Evolutionary conservation across 805 yeast species (phyloP), one percentile per base, ranked within the genome.

Genomic region (Candida lessepsii): DNA sequence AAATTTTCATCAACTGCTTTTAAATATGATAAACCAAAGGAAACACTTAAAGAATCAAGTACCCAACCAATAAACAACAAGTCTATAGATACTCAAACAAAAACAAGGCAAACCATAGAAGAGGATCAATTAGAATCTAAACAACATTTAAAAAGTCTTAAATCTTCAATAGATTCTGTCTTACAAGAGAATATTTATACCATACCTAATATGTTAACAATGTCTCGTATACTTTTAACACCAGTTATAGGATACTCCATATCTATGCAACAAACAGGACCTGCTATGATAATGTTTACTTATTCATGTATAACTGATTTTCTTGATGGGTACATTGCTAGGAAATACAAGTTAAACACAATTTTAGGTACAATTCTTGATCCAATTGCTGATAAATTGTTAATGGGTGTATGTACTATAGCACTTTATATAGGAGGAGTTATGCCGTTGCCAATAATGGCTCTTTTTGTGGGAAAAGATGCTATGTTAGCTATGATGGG

Each of bases 291-390:
- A 1, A 55, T 93, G 9, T 91, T 93, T 60, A 71, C 80, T 0
- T 89, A 88, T 53, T 89, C 97, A 0, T 84, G 97, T 48, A 58
- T 89, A 3, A 91, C 99, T 0, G 99, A 93, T 59, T 83, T 86
- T 47, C 63, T 90, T 16, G 99, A 93, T 60, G 99, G 99, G 0
- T 86, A 64, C 54, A 78, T 95, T 47, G 99, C 99, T 4, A 71
- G 99, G 40, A 75, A 64, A 44, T 91, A 62, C 67, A 80, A 87
- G 41, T 68, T 84, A 73, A 76, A 80, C 52, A 81, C 96, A 1
- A 82, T 86, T 1, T 76, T 89, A 5, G 99, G 99, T 0, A 83
- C 96, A 0, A 81, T 93, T 11, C 68, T 95, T 24, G 99, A 93
- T 54, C 99, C 99, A 0, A 72, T 88, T 65, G 99, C 99, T 0